phyloP scores from a whole-genome alignment of 148 eudicot species.

The Nepenthes gracilis region DNA sequence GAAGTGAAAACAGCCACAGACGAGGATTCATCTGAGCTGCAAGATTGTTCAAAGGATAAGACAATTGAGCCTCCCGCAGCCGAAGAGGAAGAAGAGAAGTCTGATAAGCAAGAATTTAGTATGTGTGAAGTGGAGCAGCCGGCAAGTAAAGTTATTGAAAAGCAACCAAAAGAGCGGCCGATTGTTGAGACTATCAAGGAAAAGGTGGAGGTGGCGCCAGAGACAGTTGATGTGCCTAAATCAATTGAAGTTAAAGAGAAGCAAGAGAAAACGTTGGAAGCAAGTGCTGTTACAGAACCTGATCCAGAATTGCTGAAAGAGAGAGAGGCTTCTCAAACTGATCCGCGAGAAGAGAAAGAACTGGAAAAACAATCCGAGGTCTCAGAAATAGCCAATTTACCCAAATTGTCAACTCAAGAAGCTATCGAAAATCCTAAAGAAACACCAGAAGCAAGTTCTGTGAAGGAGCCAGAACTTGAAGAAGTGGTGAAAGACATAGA shows the following conservation, averaged over 20 bases:
- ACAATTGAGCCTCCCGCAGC: conserved; percentile 7
- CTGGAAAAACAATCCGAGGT: neutral
- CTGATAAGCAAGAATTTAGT: conserved; percentile 10
- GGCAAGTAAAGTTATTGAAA: conserved; percentile 4
- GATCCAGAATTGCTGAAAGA: conserved; percentile 9
- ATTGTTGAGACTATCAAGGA: conserved; percentile 16
- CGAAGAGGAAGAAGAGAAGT: conserved; percentile 5
- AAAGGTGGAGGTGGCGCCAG: conserved; percentile 12
- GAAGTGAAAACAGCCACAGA: conserved; percentile 20
- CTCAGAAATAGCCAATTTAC: neutral
- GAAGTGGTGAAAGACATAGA: neutral
- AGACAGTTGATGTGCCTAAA: conserved; percentile 9
- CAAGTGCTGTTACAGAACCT: conserved; percentile 7
- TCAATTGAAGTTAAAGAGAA: conserved; percentile 20
- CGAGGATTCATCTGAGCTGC: conserved; percentile 17
- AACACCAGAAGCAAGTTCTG: neutral
- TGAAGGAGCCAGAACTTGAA: neutral
- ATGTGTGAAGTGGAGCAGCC: conserved; percentile 2
- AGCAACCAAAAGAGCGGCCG: conserved; percentile 9
- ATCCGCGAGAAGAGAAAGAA: no score
- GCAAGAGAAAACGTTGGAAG: conserved; percentile 14
- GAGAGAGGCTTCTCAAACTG: no score
- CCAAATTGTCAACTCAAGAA: neutral
- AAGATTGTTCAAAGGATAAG: conserved; percentile 22
- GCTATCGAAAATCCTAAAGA: neutral